These are phyloP conservation scores for Triadica sebifera DNA, from an alignment of 345 rosid genomes.

Conservation along the genomic window DNA sequence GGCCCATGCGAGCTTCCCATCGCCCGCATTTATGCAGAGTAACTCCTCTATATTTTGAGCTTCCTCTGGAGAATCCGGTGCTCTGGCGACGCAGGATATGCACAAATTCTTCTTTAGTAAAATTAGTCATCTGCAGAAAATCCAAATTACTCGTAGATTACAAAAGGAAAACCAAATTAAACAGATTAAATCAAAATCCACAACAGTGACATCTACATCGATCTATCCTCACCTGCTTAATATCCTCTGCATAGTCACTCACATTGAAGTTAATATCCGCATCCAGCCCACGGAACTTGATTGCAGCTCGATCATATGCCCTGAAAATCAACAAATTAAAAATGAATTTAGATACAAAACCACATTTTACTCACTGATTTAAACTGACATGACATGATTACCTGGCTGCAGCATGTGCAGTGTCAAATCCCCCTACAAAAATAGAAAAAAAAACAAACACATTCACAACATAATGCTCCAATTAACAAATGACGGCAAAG, in stretches of 20 bases:
- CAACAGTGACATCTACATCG: not conserved
- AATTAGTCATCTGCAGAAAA: slow-evolving; percentile 48
- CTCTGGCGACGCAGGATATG: slow-evolving; percentile 71
- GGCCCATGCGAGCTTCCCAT: slow-evolving; percentile 88
- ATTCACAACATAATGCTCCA: slow-evolving; percentile 6
- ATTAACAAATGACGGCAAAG: not conserved
- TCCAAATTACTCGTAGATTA: not conserved
- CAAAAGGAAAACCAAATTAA: not conserved
- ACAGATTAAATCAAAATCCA: not conserved
- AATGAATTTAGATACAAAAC: not conserved
- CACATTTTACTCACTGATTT: not conserved
- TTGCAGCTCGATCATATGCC: slow-evolving; percentile 89
- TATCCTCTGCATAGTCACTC: slow-evolving; percentile 62
- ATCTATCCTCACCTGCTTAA: slow-evolving; percentile 48
- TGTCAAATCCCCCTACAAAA: slow-evolving; percentile 77
- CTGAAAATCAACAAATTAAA: slow-evolving; percentile 30
- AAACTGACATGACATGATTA: slow-evolving; percentile 12
- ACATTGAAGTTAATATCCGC: slow-evolving; percentile 76
- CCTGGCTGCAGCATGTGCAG: slow-evolving; percentile 93
- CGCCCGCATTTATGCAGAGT: slow-evolving; percentile 73
- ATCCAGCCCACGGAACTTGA: slow-evolving; percentile 73
- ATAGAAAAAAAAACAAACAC: not conserved
- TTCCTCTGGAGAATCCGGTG: slow-evolving; percentile 69
- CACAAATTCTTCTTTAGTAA: slow-evolving; percentile 73
- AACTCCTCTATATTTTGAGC: slow-evolving; percentile 71